A percentile compares a stretch with the other conserved stretches of the same genome.
Evolutionary conservation across 148 eudicot genomes (phyloP).

Genomic region (Spergularia bocconei): DNA sequence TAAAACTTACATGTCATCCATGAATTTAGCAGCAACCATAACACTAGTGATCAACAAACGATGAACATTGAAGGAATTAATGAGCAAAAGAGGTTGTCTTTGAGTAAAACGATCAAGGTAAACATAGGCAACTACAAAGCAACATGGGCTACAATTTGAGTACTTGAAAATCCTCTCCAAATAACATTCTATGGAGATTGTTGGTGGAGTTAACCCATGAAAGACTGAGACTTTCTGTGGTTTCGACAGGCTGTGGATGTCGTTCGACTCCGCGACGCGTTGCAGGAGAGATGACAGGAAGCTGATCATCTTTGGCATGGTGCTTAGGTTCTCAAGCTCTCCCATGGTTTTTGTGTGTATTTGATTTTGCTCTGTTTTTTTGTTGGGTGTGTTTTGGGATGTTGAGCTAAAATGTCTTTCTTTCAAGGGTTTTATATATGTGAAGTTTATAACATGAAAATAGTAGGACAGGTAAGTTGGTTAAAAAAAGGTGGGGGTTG

Average conservation of each 20-base stretch:
- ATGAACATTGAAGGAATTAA: constrained; percentile 73
- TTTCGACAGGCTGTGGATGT: constrained; percentile 27
- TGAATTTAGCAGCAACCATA: constrained; percentile 75
- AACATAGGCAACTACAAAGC: constrained; percentile 73
- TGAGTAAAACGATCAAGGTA: constrained; percentile 79
- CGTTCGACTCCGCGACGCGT: constrained; percentile 59
- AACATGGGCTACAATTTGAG: constrained; percentile 78
- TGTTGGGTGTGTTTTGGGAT: neutral
- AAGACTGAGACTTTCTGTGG: constrained; percentile 51
- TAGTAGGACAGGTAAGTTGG: constrained; percentile 13
- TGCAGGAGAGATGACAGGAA: constrained; percentile 63
- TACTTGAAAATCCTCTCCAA: constrained; percentile 76
- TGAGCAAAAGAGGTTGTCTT: constrained; percentile 54
- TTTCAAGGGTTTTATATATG: constrained; percentile 16
- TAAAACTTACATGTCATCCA: constrained; percentile 79
- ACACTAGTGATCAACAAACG: constrained; percentile 76
- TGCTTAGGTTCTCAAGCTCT: constrained; percentile 38
- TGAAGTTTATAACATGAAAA: neutral
- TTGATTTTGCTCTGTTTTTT: neutral
- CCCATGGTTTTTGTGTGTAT: constrained; percentile 26
- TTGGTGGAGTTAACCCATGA: constrained; percentile 58
- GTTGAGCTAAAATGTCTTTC: constrained; percentile 14
- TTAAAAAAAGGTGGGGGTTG: neutral
- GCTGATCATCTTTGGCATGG: constrained; percentile 50
- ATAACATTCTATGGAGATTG: constrained; percentile 58